Evolutionary conservation across 495 filamentous ascomycete genomes (phyloP).

Genomic region (Penicillium lividum): DNA sequence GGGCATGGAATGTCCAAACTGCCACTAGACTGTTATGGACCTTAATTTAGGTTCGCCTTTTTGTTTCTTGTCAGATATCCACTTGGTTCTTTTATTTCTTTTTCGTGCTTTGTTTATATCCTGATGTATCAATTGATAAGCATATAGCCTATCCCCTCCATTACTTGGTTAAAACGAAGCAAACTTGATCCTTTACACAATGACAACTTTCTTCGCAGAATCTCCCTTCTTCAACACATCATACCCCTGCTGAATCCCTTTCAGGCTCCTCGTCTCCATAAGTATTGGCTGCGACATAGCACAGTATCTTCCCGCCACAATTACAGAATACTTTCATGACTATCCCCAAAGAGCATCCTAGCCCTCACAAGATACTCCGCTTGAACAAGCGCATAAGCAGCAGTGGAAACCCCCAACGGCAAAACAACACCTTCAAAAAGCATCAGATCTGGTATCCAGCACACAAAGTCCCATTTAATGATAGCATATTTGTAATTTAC

Average conservation of each 20-base stretch:
- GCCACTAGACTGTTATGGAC: conserved; percentile 22
- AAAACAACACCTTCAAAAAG: conserved; percentile 52
- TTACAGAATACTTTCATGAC: conserved; percentile 15
- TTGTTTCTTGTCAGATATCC: conserved; percentile 29
- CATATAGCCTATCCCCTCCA: not conserved
- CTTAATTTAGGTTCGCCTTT: conserved; percentile 7
- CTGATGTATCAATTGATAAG: conserved; percentile 1
- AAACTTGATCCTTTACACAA: conserved; percentile 16
- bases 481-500: conserved; percentile 54
- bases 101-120: conserved; percentile 8
- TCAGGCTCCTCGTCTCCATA: conserved; percentile 38
- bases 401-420: conserved; percentile 56
- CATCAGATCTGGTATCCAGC: conserved; percentile 47
- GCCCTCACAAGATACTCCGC: conserved; percentile 40
- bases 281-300: conserved; percentile 35
- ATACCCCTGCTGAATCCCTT: conserved; percentile 43
- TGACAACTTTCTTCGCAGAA: conserved; percentile 49
- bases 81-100: conserved; percentile 16
- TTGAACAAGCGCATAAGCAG: conserved; percentile 52
- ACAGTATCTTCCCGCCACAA: conserved; percentile 28
- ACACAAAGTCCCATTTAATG: conserved; percentile 33
- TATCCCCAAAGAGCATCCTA: conserved; percentile 31
- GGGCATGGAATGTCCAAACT: conserved; percentile 2
- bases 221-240: conserved; percentile 41
- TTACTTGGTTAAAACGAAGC: too few species aligned